Conservation (phyloP, 257 asterid species). For the Capsicum pubescens region DNA sequence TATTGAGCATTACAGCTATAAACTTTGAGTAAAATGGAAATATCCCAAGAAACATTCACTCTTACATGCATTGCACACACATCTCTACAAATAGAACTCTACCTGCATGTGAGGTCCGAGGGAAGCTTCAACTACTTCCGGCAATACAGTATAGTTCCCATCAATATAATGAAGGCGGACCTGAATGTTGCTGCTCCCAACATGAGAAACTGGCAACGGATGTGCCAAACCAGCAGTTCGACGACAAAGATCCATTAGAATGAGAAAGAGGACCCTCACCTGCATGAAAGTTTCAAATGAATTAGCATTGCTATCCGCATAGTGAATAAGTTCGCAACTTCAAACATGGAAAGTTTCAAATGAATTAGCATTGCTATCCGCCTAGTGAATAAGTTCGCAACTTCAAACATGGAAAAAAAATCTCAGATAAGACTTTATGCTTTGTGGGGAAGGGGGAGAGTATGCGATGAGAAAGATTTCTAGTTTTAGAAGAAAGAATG, state of each 20-base stretch:
- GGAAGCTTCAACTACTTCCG: constrained; percentile 99
- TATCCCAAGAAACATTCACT: not conserved
- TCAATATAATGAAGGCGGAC: constrained; percentile 96
- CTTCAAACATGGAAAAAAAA: not conserved
- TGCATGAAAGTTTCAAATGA: constrained; percentile 44
- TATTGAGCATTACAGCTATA: not conserved
- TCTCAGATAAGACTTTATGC: not conserved
- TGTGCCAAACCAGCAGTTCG: constrained; percentile 85
- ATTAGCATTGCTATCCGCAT: not conserved
- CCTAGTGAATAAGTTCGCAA: not conserved
- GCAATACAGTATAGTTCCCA: constrained; percentile 93
- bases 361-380: not conserved
- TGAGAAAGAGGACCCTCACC: constrained; percentile 97
- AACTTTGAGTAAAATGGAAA: not conserved
- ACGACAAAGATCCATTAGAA: constrained; percentile 97
- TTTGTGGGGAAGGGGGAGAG: not conserved
- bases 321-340: too few species aligned
- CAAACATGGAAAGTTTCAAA: not conserved
- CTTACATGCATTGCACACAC: not conserved
- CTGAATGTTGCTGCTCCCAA: constrained; percentile 86
- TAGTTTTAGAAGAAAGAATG: not conserved
- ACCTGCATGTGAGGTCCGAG: constrained; percentile 99
- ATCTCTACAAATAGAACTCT: constrained; percentile 28
- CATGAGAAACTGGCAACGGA: constrained; percentile 95
- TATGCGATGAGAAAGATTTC: not conserved